Evolutionary conservation across 169 alveolate genomes (phyloP), one percentile per base, ranked within the genome.

Genomic region (Hepatocystis sp.): DNA sequence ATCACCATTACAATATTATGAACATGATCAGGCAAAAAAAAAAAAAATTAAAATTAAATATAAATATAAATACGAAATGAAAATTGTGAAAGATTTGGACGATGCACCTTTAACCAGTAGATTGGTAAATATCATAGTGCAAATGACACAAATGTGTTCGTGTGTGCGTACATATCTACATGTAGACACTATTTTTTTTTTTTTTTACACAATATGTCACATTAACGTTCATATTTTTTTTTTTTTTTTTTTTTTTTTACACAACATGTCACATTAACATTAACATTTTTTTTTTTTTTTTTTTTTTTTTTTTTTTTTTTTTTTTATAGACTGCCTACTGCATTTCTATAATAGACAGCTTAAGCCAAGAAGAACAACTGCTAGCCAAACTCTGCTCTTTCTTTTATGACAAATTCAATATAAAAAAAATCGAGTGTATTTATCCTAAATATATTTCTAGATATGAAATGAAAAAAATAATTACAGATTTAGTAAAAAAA

Each of bases 361-460:
- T 90, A 4, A 86, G 68, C 56, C 91, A 89, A 10, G 93, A 90
- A 53, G 93, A 90, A 44, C 93, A 84, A 8, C 71, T 90, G 64
- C 67, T 90, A 32, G 93, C 93, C 0, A 90, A 90, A 30, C 71
- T 90, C 23, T 89, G 91, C 2, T 85, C 90, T 51, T 89, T 90
- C 34, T 90, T 90, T 76, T 84, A 81, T 25, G 68, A 85, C 23
- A 84, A 85, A 10, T 90, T 90, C 66, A 84, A 89, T 32, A 81
- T 85, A 1, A 60, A 89, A 36, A 90, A 90, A 60, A 56, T 90
- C 65, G 91, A 90, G 52, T 89, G 84, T 42, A 86, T 90, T 27
- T 90, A 84, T 47, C 93, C 93, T n/a, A 89, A 85, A 47, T 78
- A 67, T 2, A 84, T 85, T 7, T 67, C 93, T 36, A 58, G 76